Evolutionary conservation across 345 rosid genomes (phyloP).

Genomic region (Citrus trifoliata): DNA sequence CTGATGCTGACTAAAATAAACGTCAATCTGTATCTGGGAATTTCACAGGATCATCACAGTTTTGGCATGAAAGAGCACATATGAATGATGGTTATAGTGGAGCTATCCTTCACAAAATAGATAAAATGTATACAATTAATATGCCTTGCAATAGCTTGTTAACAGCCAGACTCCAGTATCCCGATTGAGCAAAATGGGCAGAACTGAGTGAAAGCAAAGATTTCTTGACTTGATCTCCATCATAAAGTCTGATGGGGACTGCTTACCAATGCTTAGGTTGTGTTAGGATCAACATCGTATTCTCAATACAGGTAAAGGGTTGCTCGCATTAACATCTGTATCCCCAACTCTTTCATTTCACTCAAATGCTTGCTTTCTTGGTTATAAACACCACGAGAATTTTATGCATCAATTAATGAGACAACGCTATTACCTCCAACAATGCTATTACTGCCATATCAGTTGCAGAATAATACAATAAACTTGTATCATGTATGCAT

Average conservation of each 20-base stretch:
- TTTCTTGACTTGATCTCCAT: not conserved
- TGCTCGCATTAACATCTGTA: not conserved
- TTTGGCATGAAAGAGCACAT: not conserved
- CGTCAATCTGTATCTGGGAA: not conserved
- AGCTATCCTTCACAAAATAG: no score
- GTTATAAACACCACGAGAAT: not conserved
- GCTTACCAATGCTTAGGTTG: slow-evolving; percentile 33
- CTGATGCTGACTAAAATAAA: not conserved
- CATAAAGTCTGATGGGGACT: slow-evolving; percentile 25
- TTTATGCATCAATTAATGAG: not conserved
- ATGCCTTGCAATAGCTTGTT: not conserved
- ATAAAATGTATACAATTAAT: no score
- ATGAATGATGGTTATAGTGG: not conserved
- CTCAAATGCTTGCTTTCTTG: not conserved
- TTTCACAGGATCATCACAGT: not conserved
- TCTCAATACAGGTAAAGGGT: slow-evolving; percentile 18
- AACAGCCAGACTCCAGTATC: not conserved
- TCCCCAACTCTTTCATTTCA: slow-evolving; percentile 2
- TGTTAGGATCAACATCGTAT: slow-evolving; percentile 30
- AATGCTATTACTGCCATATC: no score
- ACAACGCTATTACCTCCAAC: not conserved
- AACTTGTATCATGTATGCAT: no score
- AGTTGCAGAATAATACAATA: no score
- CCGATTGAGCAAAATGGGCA: not conserved
- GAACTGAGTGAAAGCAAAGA: not conserved